These are phyloP conservation scores for Hymenoscyphus occultus DNA, from an alignment of 2,329 filamentous ascomycete genomes.

Conservation along the genomic window DNA sequence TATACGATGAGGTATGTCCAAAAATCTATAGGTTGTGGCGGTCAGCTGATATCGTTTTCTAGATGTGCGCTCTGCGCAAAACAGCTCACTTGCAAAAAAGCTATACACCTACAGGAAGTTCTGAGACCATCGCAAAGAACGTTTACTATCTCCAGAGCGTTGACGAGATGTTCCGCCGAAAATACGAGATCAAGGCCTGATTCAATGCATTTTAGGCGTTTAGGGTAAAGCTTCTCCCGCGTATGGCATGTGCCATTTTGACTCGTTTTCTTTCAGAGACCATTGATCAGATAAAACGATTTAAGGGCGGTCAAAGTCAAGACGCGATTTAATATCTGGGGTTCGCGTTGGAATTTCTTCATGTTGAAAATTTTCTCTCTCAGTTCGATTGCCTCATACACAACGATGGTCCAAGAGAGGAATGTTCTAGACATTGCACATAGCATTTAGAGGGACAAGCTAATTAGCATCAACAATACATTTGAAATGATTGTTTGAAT, in stretches of 20 bases:
- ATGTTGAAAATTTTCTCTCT: background rate
- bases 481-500: no score
- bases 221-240: constrained; percentile 6
- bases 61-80: constrained; percentile 80
- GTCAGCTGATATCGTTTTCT: constrained; percentile 26
- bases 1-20: constrained; percentile 66
- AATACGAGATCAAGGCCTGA: constrained; percentile 71
- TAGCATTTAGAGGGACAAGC: constrained; percentile 1
- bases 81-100: constrained; percentile 80
- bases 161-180: constrained; percentile 82
- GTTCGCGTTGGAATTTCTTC: background rate
- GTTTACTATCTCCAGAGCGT: constrained; percentile 79
- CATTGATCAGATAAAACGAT: constrained; percentile 14
- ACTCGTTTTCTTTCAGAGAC: constrained; percentile 17
- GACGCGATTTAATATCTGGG: constrained; percentile 2
- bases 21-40: background rate
- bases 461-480: background rate
- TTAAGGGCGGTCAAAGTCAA: background rate
- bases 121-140: constrained; percentile 62
- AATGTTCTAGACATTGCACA: background rate
- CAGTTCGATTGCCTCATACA: background rate
- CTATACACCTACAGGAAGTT: constrained; percentile 67
- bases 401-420: background rate
- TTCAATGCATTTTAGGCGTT: constrained; percentile 9
- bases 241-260: constrained; percentile 17